phyloP scores from a whole-genome alignment of 805 yeast genomes.

The Ogataea minuta region DNA sequence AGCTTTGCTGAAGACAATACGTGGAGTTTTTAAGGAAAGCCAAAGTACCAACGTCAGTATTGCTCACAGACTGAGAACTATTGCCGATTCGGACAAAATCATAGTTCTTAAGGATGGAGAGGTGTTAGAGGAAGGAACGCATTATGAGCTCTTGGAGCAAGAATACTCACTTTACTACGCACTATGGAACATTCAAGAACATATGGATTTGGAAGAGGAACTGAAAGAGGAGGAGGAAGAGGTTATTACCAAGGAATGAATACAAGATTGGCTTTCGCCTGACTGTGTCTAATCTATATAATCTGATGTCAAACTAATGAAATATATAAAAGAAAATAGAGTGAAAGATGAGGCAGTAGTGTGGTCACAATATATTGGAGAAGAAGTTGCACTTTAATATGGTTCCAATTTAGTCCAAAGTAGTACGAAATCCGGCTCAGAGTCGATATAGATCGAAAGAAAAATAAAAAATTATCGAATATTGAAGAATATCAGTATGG shows the following conservation, averaged over 20 bases:
- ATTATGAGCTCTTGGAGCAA: slow-evolving; percentile 53
- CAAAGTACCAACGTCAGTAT: slow-evolving; percentile 78
- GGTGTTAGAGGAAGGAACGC: slow-evolving; percentile 89
- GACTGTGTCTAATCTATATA: background rate
- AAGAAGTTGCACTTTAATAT: too few relatives aligned
- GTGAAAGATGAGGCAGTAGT: too few relatives aligned
- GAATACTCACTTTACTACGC: slow-evolving; percentile 66
- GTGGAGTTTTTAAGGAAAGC: slow-evolving; percentile 55
- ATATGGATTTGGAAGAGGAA: slow-evolving; percentile 49
- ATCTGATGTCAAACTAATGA: background rate
- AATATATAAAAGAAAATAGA: slow-evolving; percentile 1
- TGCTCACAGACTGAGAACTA: slow-evolving; percentile 91
- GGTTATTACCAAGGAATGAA: background rate
- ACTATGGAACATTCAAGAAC: slow-evolving; percentile 92
- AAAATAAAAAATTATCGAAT: background rate
- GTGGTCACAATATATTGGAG: too few relatives aligned
- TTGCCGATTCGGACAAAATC: slow-evolving; percentile 91
- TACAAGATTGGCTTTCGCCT: background rate
- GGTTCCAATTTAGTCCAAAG: too few relatives aligned
- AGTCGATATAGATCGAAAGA: too few relatives aligned
- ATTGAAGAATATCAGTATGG: slow-evolving; percentile 38
- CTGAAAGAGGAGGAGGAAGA: slow-evolving; percentile 35
- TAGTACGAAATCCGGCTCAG: too few relatives aligned
- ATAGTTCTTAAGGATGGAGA: slow-evolving; percentile 77
- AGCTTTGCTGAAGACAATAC: slow-evolving; percentile 71